Base-by-base conservation (phyloP, 257 asterid species). In the Craterostigma plantagineum region DNA sequence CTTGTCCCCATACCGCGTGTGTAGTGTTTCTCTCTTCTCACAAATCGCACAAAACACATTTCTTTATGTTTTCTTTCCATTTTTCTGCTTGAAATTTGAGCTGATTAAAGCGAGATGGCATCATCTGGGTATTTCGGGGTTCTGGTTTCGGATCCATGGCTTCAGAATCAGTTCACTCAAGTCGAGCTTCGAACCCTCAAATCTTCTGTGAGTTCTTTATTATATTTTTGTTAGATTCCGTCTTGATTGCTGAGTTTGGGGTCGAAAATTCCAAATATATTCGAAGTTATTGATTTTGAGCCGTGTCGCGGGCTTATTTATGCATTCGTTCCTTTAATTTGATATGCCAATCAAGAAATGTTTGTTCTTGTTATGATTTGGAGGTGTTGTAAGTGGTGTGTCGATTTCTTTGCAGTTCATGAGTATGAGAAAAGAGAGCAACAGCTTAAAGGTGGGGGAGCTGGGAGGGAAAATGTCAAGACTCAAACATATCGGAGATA, bases 101-200 rank as follows among this genome's bases (percentile, higher is more conserved):
- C 6, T 6, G 30, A 23, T 23, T 23, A 6, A 23, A 23, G 30
- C 30, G 6, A 23, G 30, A 23, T 23, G 30, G 30, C 30, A 23
- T 23, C 30, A 6, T 23, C 96, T 17, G 85, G 76, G 4, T 84
- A 77, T 35, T 71, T 63, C 14, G 96, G 96, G 27, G 92, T 84
- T 33, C 49, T 79, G 51, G 81, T 80, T 10, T 81, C 96, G 46
- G 94, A 85, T 85, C 94, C 91, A 38, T 81, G 96, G 96, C 82
- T 85, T 23, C 96, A 85, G 81, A 85, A 71, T 48, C 92, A 85
- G 73, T 85, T 81, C 51, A 81, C 94, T 45, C 96, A 85, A 71
- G 94, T 75, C 34, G 96, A 85, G 75, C 91, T 81, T 38, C 76
- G 94, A 47, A 82, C 61, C 63, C 67, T 85, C 63, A 81, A 81